Evolutionary conservation across 371 early-diverging fungal genomes (phyloP).

Genomic region (Dinochytrium kinnereticum): DNA sequence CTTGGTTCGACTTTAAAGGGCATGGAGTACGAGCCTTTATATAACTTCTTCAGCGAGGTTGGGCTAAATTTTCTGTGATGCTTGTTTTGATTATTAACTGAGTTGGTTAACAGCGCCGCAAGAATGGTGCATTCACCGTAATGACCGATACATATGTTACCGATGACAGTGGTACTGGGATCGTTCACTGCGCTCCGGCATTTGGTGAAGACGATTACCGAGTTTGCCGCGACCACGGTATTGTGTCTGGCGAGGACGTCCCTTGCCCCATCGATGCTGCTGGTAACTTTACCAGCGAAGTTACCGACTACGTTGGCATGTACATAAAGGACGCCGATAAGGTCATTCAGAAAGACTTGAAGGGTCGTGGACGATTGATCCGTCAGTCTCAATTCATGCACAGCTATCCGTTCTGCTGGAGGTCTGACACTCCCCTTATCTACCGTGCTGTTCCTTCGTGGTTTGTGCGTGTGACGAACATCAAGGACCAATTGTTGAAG

Average conservation of each 20-base stretch:
- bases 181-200: slow-evolving; percentile 99
- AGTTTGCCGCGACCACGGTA: slow-evolving; percentile 83
- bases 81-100: not conserved
- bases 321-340: slow-evolving; percentile 99
- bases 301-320: slow-evolving; percentile 85
- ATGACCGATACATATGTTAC: slow-evolving; percentile 94
- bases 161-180: slow-evolving; percentile 98
- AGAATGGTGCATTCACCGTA: slow-evolving; percentile 83
- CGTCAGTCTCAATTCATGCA: slow-evolving; percentile 82
- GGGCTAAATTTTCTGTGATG: too few species aligned
- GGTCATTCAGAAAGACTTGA: slow-evolving; percentile 90
- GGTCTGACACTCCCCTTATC: slow-evolving; percentile 98
- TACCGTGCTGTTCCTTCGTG: slow-evolving; percentile 99
- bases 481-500: slow-evolving; percentile 84
- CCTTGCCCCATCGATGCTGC: slow-evolving; percentile 97
- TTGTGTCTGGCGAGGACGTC: slow-evolving; percentile 83
- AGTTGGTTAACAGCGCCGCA: slow-evolving; percentile 51
- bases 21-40: slow-evolving; percentile 91
- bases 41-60: slow-evolving; percentile 73
- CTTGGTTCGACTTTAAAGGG: slow-evolving; percentile 89
- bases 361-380: slow-evolving; percentile 82
- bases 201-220: slow-evolving; percentile 99
- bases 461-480: slow-evolving; percentile 95
- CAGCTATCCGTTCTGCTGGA: slow-evolving; percentile 78
- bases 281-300: slow-evolving; percentile 86